Conservation (phyloP, 345 rosid genomes). For the Lumnitzera littorea region DNA sequence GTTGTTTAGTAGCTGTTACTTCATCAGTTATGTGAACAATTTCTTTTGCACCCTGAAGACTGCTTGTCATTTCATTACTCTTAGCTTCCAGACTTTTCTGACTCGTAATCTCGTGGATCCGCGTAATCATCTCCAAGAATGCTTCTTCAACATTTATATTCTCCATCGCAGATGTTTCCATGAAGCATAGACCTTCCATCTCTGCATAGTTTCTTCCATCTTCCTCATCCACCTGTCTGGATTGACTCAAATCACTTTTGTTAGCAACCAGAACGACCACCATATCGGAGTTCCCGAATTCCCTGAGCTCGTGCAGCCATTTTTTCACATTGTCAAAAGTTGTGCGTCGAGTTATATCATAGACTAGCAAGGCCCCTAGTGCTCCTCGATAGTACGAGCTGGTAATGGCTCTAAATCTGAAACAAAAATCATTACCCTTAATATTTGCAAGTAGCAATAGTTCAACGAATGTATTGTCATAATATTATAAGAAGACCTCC, state of each 20-base stretch:
- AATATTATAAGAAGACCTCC: too few species aligned
- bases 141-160: slow-evolving; percentile 72
- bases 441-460: too few species aligned
- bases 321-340: slow-evolving; percentile 48
- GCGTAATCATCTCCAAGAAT: slow-evolving; percentile 50
- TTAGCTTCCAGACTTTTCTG: slow-evolving; percentile 46
- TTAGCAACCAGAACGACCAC: slow-evolving; percentile 74
- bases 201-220: slow-evolving; percentile 60
- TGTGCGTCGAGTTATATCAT: slow-evolving; percentile 57
- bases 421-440: neutral
- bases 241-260: slow-evolving; percentile 43
- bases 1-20: slow-evolving; percentile 67
- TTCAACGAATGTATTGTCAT: too few species aligned
- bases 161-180: slow-evolving; percentile 74
- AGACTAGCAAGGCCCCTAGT: slow-evolving; percentile 62
- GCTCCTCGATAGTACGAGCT: slow-evolving; percentile 92
- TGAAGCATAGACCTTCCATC: slow-evolving; percentile 51
- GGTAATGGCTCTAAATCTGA: slow-evolving; percentile 83
- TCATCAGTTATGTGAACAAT: slow-evolving; percentile 37
- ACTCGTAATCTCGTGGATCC: slow-evolving; percentile 39
- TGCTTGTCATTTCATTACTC: slow-evolving; percentile 21
- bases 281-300: slow-evolving; percentile 39
- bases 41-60: slow-evolving; percentile 46
- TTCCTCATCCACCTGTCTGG: slow-evolving; percentile 47
- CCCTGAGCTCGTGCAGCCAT: slow-evolving; percentile 68